These are phyloP conservation scores for Cercospora berteroae DNA, from an alignment of 2,329 filamentous ascomycete genomes.

Conservation along the genomic window DNA sequence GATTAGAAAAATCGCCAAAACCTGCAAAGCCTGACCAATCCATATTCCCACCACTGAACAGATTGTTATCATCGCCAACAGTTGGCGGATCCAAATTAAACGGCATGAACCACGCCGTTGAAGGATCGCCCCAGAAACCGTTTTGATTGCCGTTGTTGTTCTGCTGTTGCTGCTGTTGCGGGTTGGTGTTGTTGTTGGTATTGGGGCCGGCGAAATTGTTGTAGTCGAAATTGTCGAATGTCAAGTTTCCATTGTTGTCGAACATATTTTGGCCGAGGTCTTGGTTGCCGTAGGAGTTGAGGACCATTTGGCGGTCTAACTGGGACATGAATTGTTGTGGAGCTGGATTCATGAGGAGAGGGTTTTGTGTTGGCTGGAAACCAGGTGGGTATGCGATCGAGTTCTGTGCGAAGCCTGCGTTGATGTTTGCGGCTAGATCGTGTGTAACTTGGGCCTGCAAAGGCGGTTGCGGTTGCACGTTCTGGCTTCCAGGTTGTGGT, in stretches of 20 bases:
- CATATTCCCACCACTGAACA: slow-evolving; percentile 33
- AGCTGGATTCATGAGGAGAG: slow-evolving; percentile 31
- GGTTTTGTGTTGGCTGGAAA: slow-evolving; percentile 34
- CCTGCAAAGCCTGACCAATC: slow-evolving; percentile 35
- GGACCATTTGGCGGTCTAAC: slow-evolving; percentile 73
- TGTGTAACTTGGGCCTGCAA: slow-evolving; percentile 24
- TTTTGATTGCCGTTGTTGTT: slow-evolving; percentile 11
- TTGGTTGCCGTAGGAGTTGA: slow-evolving; percentile 61
- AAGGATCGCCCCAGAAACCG: slow-evolving; percentile 41
- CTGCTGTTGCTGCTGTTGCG: slow-evolving; percentile 14
- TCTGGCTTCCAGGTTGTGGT: background rate
- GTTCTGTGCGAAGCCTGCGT: slow-evolving; percentile 40
- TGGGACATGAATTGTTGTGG: slow-evolving; percentile 58
- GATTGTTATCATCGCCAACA: slow-evolving; percentile 39
- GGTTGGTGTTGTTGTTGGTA: slow-evolving; percentile 15
- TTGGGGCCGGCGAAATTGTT: slow-evolving; percentile 24
- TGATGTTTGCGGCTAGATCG: slow-evolving; percentile 25
- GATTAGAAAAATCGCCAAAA: slow-evolving; percentile 27
- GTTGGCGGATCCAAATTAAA: slow-evolving; percentile 81
- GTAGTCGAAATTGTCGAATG: slow-evolving; percentile 32
- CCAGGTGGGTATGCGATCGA: slow-evolving; percentile 46
- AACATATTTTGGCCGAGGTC: slow-evolving; percentile 16
- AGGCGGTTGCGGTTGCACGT: background rate
- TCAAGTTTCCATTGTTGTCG: slow-evolving; percentile 19
- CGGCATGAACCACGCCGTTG: slow-evolving; percentile 83